Percentiles rank a stretch among this genome's conserved stretches.
These are phyloP conservation scores for Populus hybrid DNA, from an alignment of 441 rosid genomes.

Conservation along the genomic window DNA sequence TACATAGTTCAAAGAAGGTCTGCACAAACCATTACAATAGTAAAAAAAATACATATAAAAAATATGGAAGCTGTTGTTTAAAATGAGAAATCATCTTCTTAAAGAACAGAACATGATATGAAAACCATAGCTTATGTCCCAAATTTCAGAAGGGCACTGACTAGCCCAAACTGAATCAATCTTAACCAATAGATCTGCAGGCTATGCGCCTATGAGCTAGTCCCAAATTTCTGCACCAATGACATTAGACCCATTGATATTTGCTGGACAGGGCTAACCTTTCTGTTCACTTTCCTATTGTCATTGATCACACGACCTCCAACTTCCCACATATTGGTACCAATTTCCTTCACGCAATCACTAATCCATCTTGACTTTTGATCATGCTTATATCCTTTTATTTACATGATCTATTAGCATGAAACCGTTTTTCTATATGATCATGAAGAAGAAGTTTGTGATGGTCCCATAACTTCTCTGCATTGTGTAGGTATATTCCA, in stretches of 20 bases:
- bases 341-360: neutral
- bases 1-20: neutral
- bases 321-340: neutral
- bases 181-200: neutral
- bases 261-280: too few relatives aligned
- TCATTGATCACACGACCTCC: neutral
- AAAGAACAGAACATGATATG: neutral
- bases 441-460: neutral
- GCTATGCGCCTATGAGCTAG: neutral
- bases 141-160: neutral
- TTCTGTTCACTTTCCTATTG: neutral
- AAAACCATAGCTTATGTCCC: neutral
- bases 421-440: neutral
- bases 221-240: neutral
- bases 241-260: neutral
- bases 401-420: neutral
- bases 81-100: neutral
- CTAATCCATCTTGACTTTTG: neutral
- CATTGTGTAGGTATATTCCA: neutral
- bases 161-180: neutral
- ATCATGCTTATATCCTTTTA: neutral
- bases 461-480: neutral
- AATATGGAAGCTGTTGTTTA: neutral
- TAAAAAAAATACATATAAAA: neutral
- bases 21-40: neutral